phyloP scores from a whole-genome alignment of 2,329 filamentous ascomycete genomes.

The Trichoderma oligosporum region DNA sequence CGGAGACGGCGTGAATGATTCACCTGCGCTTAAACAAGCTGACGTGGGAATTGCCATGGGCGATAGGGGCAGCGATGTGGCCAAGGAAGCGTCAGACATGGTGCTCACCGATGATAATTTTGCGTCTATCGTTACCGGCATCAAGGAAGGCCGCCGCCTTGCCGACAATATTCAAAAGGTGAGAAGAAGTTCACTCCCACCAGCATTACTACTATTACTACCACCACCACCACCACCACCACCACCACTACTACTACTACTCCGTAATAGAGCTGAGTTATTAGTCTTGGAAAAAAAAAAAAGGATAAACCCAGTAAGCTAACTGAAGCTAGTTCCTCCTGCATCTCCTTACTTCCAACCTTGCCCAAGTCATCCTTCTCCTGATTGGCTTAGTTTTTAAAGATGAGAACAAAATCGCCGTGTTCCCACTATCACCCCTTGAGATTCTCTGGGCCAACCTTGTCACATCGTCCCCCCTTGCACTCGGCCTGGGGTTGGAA shows the following conservation, averaged over 20 bases:
- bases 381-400: conserved; percentile 68
- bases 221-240: too few relatives aligned
- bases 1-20: conserved; percentile 72
- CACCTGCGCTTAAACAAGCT: conserved; percentile 66
- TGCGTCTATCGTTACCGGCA: conserved; percentile 70
- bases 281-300: background rate
- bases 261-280: too few relatives aligned
- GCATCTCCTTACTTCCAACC: conserved; percentile 65
- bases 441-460: conserved; percentile 77
- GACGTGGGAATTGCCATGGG: conserved; percentile 77
- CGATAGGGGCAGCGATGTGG: conserved; percentile 65
- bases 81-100: conserved; percentile 81
- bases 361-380: conserved; percentile 65
- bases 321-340: conserved; percentile 50
- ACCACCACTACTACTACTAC: too few relatives aligned
- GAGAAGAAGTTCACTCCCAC: background rate
- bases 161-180: conserved; percentile 75
- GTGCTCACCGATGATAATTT: conserved; percentile 87
- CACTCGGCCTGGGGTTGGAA: conserved; percentile 69
- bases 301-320: conserved; percentile 9
- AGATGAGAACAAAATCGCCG: conserved; percentile 54
- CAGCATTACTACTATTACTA: too few relatives aligned
- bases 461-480: conserved; percentile 67
- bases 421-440: conserved; percentile 68
- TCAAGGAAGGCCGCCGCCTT: conserved; percentile 65